A percentile compares a stretch with the other conserved stretches of the same genome.
These are phyloP conservation scores for Marchantia polymorpha DNA, from an alignment of 225 moss, liverwort and hornwort genomes.

Conservation along the genomic window DNA sequence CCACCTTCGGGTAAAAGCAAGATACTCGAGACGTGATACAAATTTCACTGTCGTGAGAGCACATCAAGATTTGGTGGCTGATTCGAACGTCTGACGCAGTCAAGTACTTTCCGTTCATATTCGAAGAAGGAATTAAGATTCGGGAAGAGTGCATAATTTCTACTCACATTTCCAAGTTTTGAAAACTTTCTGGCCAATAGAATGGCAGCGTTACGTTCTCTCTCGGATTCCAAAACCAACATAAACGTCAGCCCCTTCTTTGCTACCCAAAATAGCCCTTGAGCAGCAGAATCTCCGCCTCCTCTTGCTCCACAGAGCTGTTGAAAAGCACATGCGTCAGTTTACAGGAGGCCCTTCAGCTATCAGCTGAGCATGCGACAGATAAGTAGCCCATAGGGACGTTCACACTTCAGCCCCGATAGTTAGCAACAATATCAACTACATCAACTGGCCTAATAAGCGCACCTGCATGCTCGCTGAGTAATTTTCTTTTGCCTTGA, in stretches of 20 bases:
- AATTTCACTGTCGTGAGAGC: neutral
- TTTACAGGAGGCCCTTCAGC: neutral
- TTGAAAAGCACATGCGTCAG: neutral
- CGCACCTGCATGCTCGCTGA: constrained; percentile 54
- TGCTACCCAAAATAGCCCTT: constrained; percentile 82
- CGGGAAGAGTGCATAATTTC: neutral
- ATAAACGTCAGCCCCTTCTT: constrained; percentile 72
- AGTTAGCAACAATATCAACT: neutral
- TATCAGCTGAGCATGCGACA: neutral
- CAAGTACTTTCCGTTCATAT: neutral
- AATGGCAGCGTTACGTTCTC: constrained; percentile 95
- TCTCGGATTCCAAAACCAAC: constrained; percentile 89
- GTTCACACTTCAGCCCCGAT: neutral
- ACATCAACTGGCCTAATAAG: neutral
- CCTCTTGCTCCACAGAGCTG: constrained; percentile 95
- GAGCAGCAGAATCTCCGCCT: constrained; percentile 85
- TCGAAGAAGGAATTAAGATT: neutral
- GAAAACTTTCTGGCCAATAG: constrained; percentile 81
- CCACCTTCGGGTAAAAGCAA: neutral
- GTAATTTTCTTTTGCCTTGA: constrained; percentile 75
- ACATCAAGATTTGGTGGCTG: neutral
- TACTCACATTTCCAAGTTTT: constrained; percentile 61
- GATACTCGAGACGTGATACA: neutral
- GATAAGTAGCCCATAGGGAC: neutral
- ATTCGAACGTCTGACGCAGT: no score